These are phyloP conservation scores for Cynara cardunculus DNA, from an alignment of 129 eudicot genomes.

Conservation along the genomic window DNA sequence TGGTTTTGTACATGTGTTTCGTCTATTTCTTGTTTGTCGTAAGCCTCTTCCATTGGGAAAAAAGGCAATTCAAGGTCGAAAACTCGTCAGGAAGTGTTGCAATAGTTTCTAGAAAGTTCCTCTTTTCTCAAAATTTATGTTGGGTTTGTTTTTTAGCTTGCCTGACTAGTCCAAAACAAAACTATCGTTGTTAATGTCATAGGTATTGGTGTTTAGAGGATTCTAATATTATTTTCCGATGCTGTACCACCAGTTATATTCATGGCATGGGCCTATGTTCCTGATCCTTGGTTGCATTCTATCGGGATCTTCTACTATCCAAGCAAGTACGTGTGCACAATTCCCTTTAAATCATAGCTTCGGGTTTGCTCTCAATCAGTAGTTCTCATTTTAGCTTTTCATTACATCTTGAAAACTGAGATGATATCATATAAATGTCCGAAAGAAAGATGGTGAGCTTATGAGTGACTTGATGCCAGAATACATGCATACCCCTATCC, in stretches of 20 bases:
- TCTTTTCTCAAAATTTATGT: not conserved
- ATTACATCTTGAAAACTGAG: not conserved
- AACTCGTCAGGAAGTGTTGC: not conserved
- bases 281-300: slow-evolving; percentile 84
- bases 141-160: not conserved
- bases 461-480: not conserved
- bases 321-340: slow-evolving; percentile 56
- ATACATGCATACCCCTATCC: not conserved
- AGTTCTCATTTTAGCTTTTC: not conserved
- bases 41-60: not conserved
- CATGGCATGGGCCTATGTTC: slow-evolving; percentile 84
- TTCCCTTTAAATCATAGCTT: not conserved
- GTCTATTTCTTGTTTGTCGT: not conserved
- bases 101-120: not conserved
- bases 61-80: not conserved
- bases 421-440: not conserved
- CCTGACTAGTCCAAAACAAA: not conserved
- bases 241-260: slow-evolving; percentile 53
- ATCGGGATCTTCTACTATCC: slow-evolving; percentile 87
- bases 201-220: not conserved
- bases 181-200: not conserved
- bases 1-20: not conserved
- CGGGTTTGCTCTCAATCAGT: not conserved
- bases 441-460: not conserved
- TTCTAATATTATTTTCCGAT: not conserved